Evolutionary conservation across 306 rosid species (phyloP), one percentile per base, ranked within the genome.

Genomic region (Sechiopsis laciniata): DNA sequence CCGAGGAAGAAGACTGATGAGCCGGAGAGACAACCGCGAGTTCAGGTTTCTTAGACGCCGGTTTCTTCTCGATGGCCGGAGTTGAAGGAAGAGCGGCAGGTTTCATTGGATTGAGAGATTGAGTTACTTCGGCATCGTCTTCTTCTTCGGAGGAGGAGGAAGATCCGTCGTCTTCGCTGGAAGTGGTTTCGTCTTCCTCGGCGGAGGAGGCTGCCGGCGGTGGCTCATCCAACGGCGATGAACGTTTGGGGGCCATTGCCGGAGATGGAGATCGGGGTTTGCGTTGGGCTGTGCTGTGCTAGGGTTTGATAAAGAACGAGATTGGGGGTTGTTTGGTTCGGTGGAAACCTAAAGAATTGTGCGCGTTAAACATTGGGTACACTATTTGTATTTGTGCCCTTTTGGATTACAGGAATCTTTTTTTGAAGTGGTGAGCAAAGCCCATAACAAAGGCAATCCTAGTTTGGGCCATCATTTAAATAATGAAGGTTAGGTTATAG

Each of bases 131-230:
- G 19, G 58, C 87, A 17, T 78, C 88, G 5, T 77, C 86, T 10
- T 35, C 83, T 0, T 77, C 83, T 14, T 60, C 84, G n/a, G n/a
- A n/a, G 0, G 87, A 65, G 4, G 87, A 65, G 4, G 87, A 76
- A 37, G 67, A 63, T 6, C 78, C 83, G 46, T 77, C 77, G 8
- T 78, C 55, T 15, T 70, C 75, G 4, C 77, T 71, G 0, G 81
- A 78, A 19, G 77, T 45, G 15, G 63, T 64, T n/a, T 72, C 73
- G 37, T 72, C 87, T 21, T 67, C 80, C 21, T 72, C 79, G 0
- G 85, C 78, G 0, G 95, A 85, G 50, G 91, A 80, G 59, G 90
- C 90, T 0, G 95, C 82, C 20, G 97, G 95, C 2, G 95, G 95
- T 2, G 95, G 95, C 0, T 88, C 88, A 8, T 91, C 90, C 6